These are phyloP conservation scores for Aspergillus novoparasiticus DNA, from an alignment of 2,329 filamentous ascomycete genomes.

Conservation along the genomic window DNA sequence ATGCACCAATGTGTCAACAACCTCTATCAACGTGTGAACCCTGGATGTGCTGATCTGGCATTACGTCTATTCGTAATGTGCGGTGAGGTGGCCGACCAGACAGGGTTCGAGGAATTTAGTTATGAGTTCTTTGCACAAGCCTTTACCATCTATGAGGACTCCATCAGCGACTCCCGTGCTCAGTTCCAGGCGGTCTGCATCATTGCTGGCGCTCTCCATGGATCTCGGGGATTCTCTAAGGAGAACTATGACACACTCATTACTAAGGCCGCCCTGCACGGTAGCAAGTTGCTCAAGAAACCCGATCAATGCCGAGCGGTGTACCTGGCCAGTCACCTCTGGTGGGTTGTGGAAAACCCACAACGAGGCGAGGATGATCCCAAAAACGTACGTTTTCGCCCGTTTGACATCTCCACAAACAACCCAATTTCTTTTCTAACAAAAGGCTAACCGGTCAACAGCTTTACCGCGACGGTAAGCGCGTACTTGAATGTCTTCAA, in stretches of 20 bases:
- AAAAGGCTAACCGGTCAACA: conserved; percentile 36
- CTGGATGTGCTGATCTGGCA: conserved; percentile 81
- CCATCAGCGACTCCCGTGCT: conserved; percentile 90
- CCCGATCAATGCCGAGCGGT: conserved; percentile 97
- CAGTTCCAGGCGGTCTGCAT: conserved; percentile 98
- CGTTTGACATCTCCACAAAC: conserved; percentile 21
- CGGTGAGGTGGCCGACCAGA: conserved; percentile 89
- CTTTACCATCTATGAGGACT: conserved; percentile 97
- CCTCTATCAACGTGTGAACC: conserved; percentile 81
- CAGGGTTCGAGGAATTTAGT: conserved; percentile 89
- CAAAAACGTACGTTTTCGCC: conserved; percentile 64
- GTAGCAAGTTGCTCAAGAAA: conserved; percentile 95
- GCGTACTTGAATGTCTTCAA: conserved; percentile 93
- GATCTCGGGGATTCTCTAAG: conserved; percentile 85
- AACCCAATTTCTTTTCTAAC: neutral
- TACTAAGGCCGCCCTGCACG: conserved; percentile 94
- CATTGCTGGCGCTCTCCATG: conserved; percentile 85
- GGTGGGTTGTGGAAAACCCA: conserved; percentile 90
- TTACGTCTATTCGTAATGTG: conserved; percentile 88
- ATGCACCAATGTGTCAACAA: conserved; percentile 86
- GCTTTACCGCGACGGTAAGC: conserved; percentile 96
- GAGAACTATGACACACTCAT: conserved; percentile 99
- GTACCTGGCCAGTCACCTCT: conserved; percentile 93
- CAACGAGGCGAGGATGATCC: conserved; percentile 78
- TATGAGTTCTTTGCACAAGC: conserved; percentile 99